Base-by-base conservation (phyloP, 208 protist species). In the Leishmania major region DNA sequence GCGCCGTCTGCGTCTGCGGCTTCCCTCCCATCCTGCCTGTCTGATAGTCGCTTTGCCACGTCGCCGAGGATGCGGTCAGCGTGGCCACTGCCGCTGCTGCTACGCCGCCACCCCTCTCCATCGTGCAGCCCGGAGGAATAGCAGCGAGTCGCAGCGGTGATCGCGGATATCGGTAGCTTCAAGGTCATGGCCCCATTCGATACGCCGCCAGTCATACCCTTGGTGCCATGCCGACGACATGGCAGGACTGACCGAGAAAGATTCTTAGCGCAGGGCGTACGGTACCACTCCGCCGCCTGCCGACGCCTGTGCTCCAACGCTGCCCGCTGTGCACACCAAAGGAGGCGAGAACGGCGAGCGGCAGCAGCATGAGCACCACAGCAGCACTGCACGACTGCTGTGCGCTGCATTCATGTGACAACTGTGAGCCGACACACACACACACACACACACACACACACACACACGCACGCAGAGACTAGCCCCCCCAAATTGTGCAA, bases 131-230 rank as follows among this genome's bases (percentile, higher is more conserved):
- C 28, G 70, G 55, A 45, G 19, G 55, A 49, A 37, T 10, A 84
- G 8, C 40, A 59, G 64, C 74, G 64, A 80, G 77, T 53, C 28
- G 77, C 19, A 80, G 49, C 77, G 64, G 45, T 19, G 28, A 64
- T 35, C 47, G 73, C 17, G 5, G 51, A 45, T 77, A 47, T n/a
- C n/a, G 28, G 5, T 31, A n/a, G 47, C 55, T 71, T 72, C n/a
- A 31, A 31, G 64, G 10, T 0, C 45, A 57, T 35, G 25, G n/a
- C 43, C 22, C 69, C 53, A 3, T 43, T 51, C 69, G 25, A 51
- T 7, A 73, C 43, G 25, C 43, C 10, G 43, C 69, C 43, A 73
- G 4, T 35, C 4, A 25, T 25, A 8, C 19, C 8, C 40, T n/a
- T 51, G 69, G 40, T 17, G 43, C 43, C 69, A 31, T 51, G 25